Conservation (phyloP, 148 eudicot species). For the Silene latifolia region DNA sequence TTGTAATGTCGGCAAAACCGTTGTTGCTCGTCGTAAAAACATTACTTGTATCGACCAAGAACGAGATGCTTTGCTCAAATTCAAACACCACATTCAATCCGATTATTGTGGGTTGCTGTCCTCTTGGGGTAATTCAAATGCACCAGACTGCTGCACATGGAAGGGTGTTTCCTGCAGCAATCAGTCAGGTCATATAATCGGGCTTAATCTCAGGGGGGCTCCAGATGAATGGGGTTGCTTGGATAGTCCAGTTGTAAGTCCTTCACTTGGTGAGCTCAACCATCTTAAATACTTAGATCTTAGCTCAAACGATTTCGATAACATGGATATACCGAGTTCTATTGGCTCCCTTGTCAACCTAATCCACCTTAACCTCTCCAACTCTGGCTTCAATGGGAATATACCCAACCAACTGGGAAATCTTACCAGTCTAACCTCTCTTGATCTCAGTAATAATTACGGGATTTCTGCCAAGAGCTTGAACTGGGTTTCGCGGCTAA, state of each 20-base stretch:
- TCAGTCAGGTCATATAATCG: not conserved
- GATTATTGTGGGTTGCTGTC: no score
- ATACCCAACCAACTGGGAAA: no score
- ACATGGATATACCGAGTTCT: not conserved
- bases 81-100: no score
- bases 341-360: slow-evolving; percentile 5
- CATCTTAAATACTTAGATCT: slow-evolving; percentile 1
- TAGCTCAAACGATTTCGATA: not conserved
- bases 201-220: not conserved
- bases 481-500: no score
- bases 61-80: slow-evolving; percentile 7
- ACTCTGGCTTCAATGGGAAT: no score
- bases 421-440: no score
- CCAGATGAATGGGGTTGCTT: not conserved
- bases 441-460: no score
- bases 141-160: no score
- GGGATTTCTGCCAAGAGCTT: no score
- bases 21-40: not conserved
- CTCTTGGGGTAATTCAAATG: no score
- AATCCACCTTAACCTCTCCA: no score
- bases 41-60: slow-evolving; percentile 2
- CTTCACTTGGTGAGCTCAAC: not conserved
- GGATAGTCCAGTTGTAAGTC: not conserved
- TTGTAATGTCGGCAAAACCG: not conserved
- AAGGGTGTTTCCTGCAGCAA: not conserved